A percentile compares a stretch with the other conserved stretches of the same genome.
These are phyloP conservation scores for Yamadazyma kanchanaburiensis DNA, from an alignment of 1,139 yeast genomes.

Conservation along the genomic window DNA sequence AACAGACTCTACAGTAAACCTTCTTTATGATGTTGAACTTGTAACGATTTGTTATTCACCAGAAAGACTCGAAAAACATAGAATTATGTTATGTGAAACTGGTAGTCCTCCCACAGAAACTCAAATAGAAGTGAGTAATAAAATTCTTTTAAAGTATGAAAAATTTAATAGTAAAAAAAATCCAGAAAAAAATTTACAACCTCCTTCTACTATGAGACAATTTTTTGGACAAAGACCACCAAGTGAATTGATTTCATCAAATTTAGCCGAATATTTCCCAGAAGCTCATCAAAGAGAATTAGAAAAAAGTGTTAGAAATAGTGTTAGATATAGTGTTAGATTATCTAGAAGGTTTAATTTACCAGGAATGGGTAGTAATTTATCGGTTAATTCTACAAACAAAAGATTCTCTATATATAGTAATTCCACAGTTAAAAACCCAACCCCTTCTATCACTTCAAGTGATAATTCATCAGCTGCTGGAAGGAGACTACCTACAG, in stretches of 20 bases:
- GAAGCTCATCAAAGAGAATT: conserved; percentile 70
- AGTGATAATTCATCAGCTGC: conserved; percentile 15
- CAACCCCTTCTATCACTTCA: conserved; percentile 20
- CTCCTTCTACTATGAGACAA: conserved; percentile 39
- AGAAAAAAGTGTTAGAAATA: conserved; percentile 78
- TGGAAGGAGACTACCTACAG: conserved; percentile 16
- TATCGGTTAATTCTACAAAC: conserved; percentile 16
- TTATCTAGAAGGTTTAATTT: conserved; percentile 41
- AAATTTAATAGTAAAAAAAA: conserved; percentile 18
- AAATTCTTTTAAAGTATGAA: conserved; percentile 34
- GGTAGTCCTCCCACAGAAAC: conserved; percentile 62
- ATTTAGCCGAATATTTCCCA: conserved; percentile 90
- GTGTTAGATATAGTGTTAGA: conserved; percentile 73
- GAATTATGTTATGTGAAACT: conserved; percentile 68
- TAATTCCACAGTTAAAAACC: conserved; percentile 16
- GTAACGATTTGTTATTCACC: conserved; percentile 79
- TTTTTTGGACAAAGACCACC: conserved; percentile 93
- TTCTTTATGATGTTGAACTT: conserved; percentile 73
- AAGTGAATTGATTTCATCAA: conserved; percentile 84
- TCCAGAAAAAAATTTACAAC: conserved; percentile 21
- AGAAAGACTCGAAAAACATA: conserved; percentile 65
- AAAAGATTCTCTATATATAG: conserved; percentile 22
- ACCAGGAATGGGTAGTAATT: conserved; percentile 23
- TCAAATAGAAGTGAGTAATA: conserved; percentile 61
- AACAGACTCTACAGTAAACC: conserved; percentile 30